Base-by-base conservation (phyloP, 2,329 filamentous ascomycete genomes). In the Magnaporthiopsis incrustans region DNA sequence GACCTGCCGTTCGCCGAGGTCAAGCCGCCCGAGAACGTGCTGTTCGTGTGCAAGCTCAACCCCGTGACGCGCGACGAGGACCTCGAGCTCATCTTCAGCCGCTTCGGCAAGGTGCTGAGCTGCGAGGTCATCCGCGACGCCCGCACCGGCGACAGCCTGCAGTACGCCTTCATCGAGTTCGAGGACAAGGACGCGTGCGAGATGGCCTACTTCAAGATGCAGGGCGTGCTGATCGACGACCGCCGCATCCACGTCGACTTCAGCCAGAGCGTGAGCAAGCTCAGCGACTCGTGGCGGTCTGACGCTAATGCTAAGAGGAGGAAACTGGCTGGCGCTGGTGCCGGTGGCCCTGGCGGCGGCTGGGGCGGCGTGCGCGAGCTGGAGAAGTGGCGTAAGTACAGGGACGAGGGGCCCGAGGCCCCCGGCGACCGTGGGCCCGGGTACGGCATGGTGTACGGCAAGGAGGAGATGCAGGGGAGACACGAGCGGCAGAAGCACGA, bases 21-120 rank as follows among this genome's bases (percentile, higher is more conserved):
- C 70, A 96, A 94, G 71, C 95, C 95, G 5, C 95, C 95, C 0
- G 95, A 99, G 78, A 98, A 99, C 75, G 88, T 99, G 18, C 82
- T 99, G 2, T 99, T 99, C 73, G 93, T 99, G 58, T 99, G 95
- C 88, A 99, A 99, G 75, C 82, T 99, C 58, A 99, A 99, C 71
- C 95, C 95, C 0, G 92, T 99, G 60, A 99, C 95, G 12, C 90
- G 91, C 72, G 94, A 97, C 72, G 90, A 96, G 71, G 95, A 99
- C 73, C 81, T 99, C 60, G 89, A 97, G 74, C 84, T 98, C 68
- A 98, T 99, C 67, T 99, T 99, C 77, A 94, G 91, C 64, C 93
- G 95, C 0, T 99, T 99, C 70, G 95, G 95, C 69, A 94, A 89
- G 72, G 97, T 99, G 57, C 76, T 98, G 30, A 96, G 92, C 60